Evolutionary conservation across 768 basidiomycete genomes (phyloP).

Genomic region (Mycena vitilis): DNA sequence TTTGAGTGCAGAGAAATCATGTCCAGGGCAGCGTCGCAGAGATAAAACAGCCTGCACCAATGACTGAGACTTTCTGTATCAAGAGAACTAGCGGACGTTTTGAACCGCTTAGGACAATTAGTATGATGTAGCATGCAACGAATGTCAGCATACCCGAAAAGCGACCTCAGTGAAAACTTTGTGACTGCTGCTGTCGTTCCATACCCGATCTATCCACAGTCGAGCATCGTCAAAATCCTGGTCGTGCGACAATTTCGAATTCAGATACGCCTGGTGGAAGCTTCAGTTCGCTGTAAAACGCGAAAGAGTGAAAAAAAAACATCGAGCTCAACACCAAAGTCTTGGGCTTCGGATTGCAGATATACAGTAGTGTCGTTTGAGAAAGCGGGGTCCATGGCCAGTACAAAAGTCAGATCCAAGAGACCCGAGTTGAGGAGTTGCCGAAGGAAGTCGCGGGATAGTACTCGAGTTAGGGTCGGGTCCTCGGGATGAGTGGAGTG

Average conservation of each 20-base stretch:
- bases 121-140: neutral
- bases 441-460: slow-evolving; percentile 64
- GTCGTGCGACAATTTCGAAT: slow-evolving; percentile 68
- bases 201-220: slow-evolving; percentile 58
- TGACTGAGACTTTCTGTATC: slow-evolving; percentile 80
- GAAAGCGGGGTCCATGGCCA: slow-evolving; percentile 63
- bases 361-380: slow-evolving; percentile 60
- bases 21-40: slow-evolving; percentile 70
- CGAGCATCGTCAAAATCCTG: slow-evolving; percentile 49
- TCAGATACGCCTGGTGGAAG: slow-evolving; percentile 62
- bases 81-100: slow-evolving; percentile 58
- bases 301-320: slow-evolving; percentile 48
- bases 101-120: slow-evolving; percentile 64
- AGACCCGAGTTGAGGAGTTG: slow-evolving; percentile 66
- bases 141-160: slow-evolving; percentile 59
- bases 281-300: slow-evolving; percentile 31
- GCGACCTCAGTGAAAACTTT: slow-evolving; percentile 66
- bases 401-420: slow-evolving; percentile 63
- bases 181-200: slow-evolving; percentile 69
- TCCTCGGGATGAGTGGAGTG: slow-evolving; percentile 44
- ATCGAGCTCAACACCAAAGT: slow-evolving; percentile 67
- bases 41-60: slow-evolving; percentile 74
- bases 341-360: slow-evolving; percentile 69
- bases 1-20: slow-evolving; percentile 75
- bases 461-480: slow-evolving; percentile 45